Evolutionary conservation across 2,329 filamentous ascomycete genomes (phyloP), one percentile per base, ranked within the genome.

Genomic region (Purpureocillium takamizusanense): DNA sequence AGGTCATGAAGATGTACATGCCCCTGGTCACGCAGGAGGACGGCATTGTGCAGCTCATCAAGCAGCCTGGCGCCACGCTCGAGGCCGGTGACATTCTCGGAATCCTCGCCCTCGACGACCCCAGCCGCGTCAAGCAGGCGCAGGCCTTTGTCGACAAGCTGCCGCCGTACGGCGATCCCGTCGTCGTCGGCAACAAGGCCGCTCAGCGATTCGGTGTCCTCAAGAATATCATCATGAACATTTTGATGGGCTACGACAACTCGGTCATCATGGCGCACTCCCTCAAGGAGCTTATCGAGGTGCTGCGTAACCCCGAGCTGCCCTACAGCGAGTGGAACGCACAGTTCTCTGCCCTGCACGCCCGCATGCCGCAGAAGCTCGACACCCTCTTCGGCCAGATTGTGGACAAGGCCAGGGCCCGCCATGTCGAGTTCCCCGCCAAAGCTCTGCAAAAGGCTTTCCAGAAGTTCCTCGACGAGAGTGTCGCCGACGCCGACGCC

Each of bases 1-100:
- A 98, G 67, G 92, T 98, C 65, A 98, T 98, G 92, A 98, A 98
- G 76, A 98, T 98, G 92, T 97, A 97, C 76, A 98, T 98, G 92
- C 92, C 92, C 55, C 74, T 98, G 39, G 76, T 98, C 44, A 86
- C 92, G 3, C 83, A 89, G 58, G 92, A 98, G 62, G 92, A 95
- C 53, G 92, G 92, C 70, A 76, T 94, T 39, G 90, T 98, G 40
- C 92, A 95, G 69, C 78, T 98, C 54, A 95, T 98, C 73, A 98
- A 98, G 78, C 92, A 97, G 68, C 92, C 92, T 46, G 92, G 92
- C 61, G 86, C 92, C n/a, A 94, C 88, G 14, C 83, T 98, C 35
- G 89, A 97, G 63, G 92, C 92, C 57, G 92, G 92, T 63, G 92
- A 98, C 59, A 97, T 98, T 43, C 78, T 98, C n/a, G 92, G 89